phyloP scores from a whole-genome alignment of 2,329 filamentous ascomycete genomes.

The Tolypocladium tropicale region DNA sequence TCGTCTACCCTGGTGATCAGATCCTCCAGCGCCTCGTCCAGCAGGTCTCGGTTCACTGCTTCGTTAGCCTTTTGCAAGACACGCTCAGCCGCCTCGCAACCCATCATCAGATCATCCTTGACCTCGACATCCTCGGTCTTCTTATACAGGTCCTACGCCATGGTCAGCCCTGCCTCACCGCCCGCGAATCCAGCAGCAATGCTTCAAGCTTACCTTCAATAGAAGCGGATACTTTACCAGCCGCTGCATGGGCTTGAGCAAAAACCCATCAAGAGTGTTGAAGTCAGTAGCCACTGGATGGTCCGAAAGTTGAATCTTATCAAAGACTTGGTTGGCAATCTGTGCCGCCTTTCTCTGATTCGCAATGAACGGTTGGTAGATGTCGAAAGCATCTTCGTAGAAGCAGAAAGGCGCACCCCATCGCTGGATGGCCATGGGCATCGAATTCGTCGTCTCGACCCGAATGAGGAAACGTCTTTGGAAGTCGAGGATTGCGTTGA shows the following conservation, averaged over 20 bases:
- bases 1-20: constrained; percentile 79
- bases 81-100: constrained; percentile 72
- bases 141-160: constrained; percentile 65
- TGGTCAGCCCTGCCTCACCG: not conserved
- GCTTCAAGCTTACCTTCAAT: constrained; percentile 51
- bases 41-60: constrained; percentile 78
- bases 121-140: constrained; percentile 67
- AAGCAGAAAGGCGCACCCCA: constrained; percentile 89
- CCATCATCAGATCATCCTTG: constrained; percentile 61
- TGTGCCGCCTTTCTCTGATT: constrained; percentile 88
- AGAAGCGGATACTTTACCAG: constrained; percentile 90
- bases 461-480: constrained; percentile 91
- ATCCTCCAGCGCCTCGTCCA: constrained; percentile 75
- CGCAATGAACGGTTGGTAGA: constrained; percentile 94
- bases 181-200: constrained; percentile 6
- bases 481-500: constrained; percentile 90
- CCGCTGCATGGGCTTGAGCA: constrained; percentile 93
- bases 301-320: constrained; percentile 69
- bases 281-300: constrained; percentile 77
- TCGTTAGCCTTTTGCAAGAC: constrained; percentile 81
- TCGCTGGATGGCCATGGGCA: constrained; percentile 65
- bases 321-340: constrained; percentile 74
- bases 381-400: constrained; percentile 79
- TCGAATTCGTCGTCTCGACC: constrained; percentile 88
- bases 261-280: constrained; percentile 80